Evolutionary conservation across 345 rosid species (phyloP), one percentile per base, ranked within the genome.

Genomic region (Diplotaxis tenuifolia): DNA sequence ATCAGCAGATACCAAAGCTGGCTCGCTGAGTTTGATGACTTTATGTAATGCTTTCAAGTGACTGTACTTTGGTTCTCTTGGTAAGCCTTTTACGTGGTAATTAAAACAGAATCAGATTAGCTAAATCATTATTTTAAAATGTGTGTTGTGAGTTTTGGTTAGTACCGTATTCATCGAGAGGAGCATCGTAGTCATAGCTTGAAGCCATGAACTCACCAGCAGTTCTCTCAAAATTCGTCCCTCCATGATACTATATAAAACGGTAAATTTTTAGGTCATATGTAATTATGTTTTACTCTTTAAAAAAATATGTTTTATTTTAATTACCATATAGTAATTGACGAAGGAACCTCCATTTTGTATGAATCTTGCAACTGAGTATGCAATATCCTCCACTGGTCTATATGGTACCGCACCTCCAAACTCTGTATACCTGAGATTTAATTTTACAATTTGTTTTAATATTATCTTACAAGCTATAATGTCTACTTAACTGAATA

Each of bases 171-270:
- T 95, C 98, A 81, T 95, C 99, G 9, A 95, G 76, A 70, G 98
- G 99, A 81, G 97, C 99, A 59, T 90, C 99, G 45, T 95, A 95
- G 67, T 95, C 99, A 65, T 95, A 92, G 83, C 96, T 95, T 63
- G 99, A 87, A 38, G 99, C 90, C 78, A 95, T 89, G 84, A 90
- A 95, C 75, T 96, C 99, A 38, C 98, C 96, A 16, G 99, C 89
- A 22, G 99, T 95, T 72, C 98, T 75, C 50, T 85, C 98, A 27
- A 95, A 95, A 65, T 95, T 95, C 1, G 98, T 90, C 68, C 99
- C 99, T 38, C 99, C 98, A 45, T 95, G 98, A 70, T 92, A 95
- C 99, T 95, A 73, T 38, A 49, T 3, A 50, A 9, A n/a, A n/a
- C n/a, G n/a, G n/a, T n/a, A n/a, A n/a, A n/a, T n/a, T n/a, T n/a